Conservation (phyloP, 2,329 filamentous ascomycete genomes). For the Exophiala xenobiotica region DNA sequence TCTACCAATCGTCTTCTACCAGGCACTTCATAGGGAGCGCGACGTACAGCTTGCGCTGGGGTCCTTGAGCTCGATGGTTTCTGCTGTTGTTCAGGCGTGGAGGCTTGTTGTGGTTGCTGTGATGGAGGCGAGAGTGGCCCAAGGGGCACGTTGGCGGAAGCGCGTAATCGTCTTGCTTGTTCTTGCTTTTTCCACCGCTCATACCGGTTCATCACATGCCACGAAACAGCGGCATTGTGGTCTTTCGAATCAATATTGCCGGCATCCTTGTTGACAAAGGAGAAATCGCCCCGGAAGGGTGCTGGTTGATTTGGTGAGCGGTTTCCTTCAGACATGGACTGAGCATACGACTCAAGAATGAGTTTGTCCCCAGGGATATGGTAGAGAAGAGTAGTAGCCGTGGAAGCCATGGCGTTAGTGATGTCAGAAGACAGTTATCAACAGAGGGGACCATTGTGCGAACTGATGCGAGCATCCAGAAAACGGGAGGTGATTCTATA, state of each 20-base stretch:
- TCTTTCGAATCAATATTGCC: conserved; percentile 31
- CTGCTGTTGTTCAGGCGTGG: conserved; percentile 5
- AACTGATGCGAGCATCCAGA: conserved; percentile 19
- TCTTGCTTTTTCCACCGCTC: conserved; percentile 31
- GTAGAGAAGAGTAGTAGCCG: conserved; percentile 20
- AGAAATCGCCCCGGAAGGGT: conserved; percentile 29
- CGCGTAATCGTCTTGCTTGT: conserved; percentile 25
- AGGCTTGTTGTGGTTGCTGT: conserved; percentile 6
- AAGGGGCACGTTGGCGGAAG: conserved; percentile 26
- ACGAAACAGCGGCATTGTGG: conserved; percentile 29
- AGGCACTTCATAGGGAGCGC: conserved; percentile 11
- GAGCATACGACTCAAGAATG: conserved; percentile 1
- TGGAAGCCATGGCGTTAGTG: conserved; percentile 2
- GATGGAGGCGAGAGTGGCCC: conserved; percentile 18
- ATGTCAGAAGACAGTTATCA: conserved; percentile 14
- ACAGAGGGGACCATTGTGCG: conserved; percentile 1
- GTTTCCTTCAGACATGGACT: conserved; percentile 25
- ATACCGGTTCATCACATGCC: conserved; percentile 31
- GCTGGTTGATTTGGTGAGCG: conserved; percentile 20
- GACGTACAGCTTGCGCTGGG: conserved; percentile 20
- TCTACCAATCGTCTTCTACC: conserved; percentile 13
- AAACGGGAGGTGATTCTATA: conserved; percentile 23
- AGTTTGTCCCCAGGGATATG: conserved; percentile 3
- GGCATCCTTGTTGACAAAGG: conserved; percentile 32
- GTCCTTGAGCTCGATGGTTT: conserved; percentile 2